Evolutionary conservation across 257 asterid genomes (phyloP), one percentile per base, ranked within the genome.

Genomic region (Marsdenia floribunda): DNA sequence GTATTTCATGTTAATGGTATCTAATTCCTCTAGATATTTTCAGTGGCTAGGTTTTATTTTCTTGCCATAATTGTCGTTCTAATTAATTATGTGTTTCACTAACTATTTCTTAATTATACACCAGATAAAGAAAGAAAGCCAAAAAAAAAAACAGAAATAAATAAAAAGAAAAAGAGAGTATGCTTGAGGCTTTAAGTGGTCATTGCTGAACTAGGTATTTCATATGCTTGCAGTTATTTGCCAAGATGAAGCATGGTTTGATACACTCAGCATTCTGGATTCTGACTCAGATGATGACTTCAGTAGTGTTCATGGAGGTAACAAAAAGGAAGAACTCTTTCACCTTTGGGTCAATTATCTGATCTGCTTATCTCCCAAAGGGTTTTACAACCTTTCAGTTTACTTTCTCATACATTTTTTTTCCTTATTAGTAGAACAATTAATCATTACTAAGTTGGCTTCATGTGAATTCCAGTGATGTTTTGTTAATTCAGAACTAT

Each of bases 231-330:
- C 88, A 95, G 99, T 89, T 77, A 72, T 86, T 78, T 83, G 88
- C 82, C 91, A 86, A 65, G 99, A 92, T 75, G 99, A 95, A 50
- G 85, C 96, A 50, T 95, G 96, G 96, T 95, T 90, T 37, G 99
- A 95, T 81, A 86, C 99, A 38, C 73, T 83, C 81, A 95, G 99
- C 85, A 82, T 90, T 75, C 83, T 92, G 71, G 99, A 92, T 33
- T 92, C 97, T 3, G 99, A 95, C 70, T 90, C 99, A 15, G 98
- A 95, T 75, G 99, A 95, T 37, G 98, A 95, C 53, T 89, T 82
- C 75, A 82, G 90, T 76, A 95, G 99, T 74, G 97, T 92, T 61
- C 92, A 84, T 79, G 99, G 96, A 85, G 98, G 99, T 95, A 88
- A 88, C 70, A 76, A 65, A 78, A 19, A 70, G 14, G 8, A 10